Evolutionary conservation across 1,284 basidiomycete genomes (phyloP), one percentile per base, ranked within the genome.

Genomic region (Pisolithus thermaeus): DNA sequence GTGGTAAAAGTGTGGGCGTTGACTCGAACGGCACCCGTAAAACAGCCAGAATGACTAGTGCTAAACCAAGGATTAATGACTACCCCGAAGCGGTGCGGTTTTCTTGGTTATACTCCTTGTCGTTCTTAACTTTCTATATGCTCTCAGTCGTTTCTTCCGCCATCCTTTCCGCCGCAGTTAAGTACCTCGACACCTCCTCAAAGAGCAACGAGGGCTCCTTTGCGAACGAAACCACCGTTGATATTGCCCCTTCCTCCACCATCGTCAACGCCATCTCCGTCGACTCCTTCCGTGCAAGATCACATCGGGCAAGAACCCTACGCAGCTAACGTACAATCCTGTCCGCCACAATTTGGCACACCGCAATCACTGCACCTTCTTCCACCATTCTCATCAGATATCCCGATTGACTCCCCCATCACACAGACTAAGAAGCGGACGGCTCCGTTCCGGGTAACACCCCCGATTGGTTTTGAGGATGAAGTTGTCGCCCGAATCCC

Each of bases 91-190:
- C 60, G 46, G 65, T 66, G 57, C 57, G 65, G 47, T 22, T 36
- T 30, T 46, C 47, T 48, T 36, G 40, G 49, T 56, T 36, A 51
- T 46, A 22, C 28, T 25, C 42, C 30, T 46, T 50, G 22, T 40
- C 42, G 49, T 48, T 39, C 47, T 51, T 62, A 50, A 66, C 32
- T 35, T 7, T 35, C 16, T 49, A 38, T 41, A 8, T 39, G 18
- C n/a, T 12, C 18, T 47, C 40, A 66, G 68, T 56, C 57, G 16
- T 70, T 59, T 28, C 50, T 69, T 43, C 65, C 68, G 6, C 65
- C 65, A 11, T 66, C 65, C 28, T 66, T 66, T 45, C 68, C 65
- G 37, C 47, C 54, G 12, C 50, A 66, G 47, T 46, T 66, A 18
- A 51, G 57, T 37, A 66, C 68, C 23, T 66, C 65, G 12, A 66